These are phyloP conservation scores for Colletotrichum sp. DNA, from an alignment of 2,329 filamentous ascomycete species.

Conservation along the genomic window DNA sequence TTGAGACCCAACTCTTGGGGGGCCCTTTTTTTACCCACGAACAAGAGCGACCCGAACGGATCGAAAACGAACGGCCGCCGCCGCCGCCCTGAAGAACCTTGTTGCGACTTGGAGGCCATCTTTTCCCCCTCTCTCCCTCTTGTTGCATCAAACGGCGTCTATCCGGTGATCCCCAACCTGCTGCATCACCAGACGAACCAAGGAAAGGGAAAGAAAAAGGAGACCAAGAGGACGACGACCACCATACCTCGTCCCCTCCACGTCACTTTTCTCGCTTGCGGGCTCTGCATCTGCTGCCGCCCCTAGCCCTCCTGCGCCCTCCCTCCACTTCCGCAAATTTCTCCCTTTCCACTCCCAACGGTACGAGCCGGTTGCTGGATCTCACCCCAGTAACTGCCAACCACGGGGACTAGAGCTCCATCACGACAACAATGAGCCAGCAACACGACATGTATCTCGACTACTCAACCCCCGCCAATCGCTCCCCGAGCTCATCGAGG, in stretches of 20 bases:
- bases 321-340: constrained; percentile 2
- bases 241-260: not conserved
- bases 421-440: constrained; percentile 46
- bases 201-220: not conserved
- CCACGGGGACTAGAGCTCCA: not conserved
- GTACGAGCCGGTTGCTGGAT: constrained; percentile 13
- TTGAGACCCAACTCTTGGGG: constrained; percentile 9
- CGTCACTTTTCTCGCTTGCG: constrained; percentile 3
- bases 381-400: constrained; percentile 1
- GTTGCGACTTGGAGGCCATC: not conserved
- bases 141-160: not conserved
- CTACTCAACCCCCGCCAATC: constrained; percentile 59
- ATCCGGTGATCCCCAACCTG: not conserved
- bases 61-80: constrained; percentile 11
- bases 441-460: constrained; percentile 77
- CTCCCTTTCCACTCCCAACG: not conserved
- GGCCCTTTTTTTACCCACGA: not conserved
- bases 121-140: not conserved
- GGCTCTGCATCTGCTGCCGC: constrained; percentile 6
- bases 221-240: not conserved
- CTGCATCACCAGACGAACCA: not conserved
- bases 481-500: constrained; percentile 53
- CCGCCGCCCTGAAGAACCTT: not conserved
- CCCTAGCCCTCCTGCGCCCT: constrained; percentile 13
- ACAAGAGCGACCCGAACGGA: constrained; percentile 13